A percentile compares a stretch with the other conserved stretches of the same genome.
Conservation (phyloP, 768 basidiomycete genomes). For the Mycena filopes region DNA sequence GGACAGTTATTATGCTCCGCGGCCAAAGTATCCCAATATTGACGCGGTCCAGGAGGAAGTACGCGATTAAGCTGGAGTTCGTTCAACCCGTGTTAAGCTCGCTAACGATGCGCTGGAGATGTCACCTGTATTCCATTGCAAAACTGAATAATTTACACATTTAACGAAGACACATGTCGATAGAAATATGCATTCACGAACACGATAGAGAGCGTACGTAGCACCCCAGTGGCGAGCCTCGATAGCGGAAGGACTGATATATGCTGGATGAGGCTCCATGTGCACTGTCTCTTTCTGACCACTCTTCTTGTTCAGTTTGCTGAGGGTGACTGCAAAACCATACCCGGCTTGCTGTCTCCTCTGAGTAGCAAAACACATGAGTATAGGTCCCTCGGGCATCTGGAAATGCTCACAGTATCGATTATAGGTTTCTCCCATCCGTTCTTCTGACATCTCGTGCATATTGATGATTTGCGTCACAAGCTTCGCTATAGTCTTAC, state of each 20-base stretch:
- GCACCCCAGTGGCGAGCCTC: slow-evolving; percentile 95
- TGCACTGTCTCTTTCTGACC: slow-evolving; percentile 75
- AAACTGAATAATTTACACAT: slow-evolving; percentile 59
- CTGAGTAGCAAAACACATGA: slow-evolving; percentile 43
- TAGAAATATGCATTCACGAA: slow-evolving; percentile 54
- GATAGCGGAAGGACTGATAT: slow-evolving; percentile 69
- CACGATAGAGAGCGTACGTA: slow-evolving; percentile 87
- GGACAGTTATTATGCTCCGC: slow-evolving; percentile 74
- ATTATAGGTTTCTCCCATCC: slow-evolving; percentile 89
- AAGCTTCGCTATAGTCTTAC: slow-evolving; percentile 42
- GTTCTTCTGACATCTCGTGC: slow-evolving; percentile 80
- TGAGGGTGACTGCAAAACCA: slow-evolving; percentile 77
- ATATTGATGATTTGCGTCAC: not conserved
- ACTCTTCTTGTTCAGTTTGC: slow-evolving; percentile 74
- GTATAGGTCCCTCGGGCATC: slow-evolving; percentile 12
- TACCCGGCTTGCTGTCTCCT: slow-evolving; percentile 60
- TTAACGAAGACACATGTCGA: slow-evolving; percentile 37
- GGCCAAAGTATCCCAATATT: slow-evolving; percentile 87
- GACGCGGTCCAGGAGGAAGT: slow-evolving; percentile 85
- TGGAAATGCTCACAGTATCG: slow-evolving; percentile 67
- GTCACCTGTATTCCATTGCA: slow-evolving; percentile 78
- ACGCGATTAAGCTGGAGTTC: slow-evolving; percentile 69
- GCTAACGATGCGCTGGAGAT: slow-evolving; percentile 75
- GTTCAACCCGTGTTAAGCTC: slow-evolving; percentile 83
- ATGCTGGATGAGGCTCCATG: slow-evolving; percentile 79